Conservation (phyloP, 306 rosid species). For the Delonix regia region DNA sequence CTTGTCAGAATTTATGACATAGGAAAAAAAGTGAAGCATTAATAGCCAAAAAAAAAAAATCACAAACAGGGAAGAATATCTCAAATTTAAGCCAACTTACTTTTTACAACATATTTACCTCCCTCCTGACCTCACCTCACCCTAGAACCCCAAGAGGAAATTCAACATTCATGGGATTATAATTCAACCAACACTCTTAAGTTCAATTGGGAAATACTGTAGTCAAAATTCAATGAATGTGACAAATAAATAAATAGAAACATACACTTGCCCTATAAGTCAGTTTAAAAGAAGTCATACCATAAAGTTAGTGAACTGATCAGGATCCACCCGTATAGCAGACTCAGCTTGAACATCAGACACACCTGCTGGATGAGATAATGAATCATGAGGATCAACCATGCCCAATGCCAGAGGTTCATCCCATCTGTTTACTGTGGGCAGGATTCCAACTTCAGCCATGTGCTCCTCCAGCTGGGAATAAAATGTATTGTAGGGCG, state of each 20-base stretch:
- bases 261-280: constrained; percentile 7
- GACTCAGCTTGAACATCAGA: constrained; percentile 93
- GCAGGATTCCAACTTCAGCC: constrained; percentile 81
- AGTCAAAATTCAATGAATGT: constrained; percentile 20
- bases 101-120: not conserved
- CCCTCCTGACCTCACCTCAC: too few species aligned
- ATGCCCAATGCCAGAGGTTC: constrained; percentile 79
- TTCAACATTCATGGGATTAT: not conserved
- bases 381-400: constrained; percentile 96
- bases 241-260: not conserved
- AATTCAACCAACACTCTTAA: not conserved
- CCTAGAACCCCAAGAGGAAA: too few species aligned
- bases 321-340: constrained; percentile 72
- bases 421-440: constrained; percentile 79
- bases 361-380: constrained; percentile 98
- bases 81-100: not conserved
- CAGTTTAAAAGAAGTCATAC: constrained; percentile 43
- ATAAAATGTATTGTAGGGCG: constrained; percentile 95
- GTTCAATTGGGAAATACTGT: not conserved
- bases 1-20: not conserved
- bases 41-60: not conserved
- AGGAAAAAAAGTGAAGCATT: too few species aligned
- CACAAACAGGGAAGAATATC: not conserved
- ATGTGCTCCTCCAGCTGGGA: constrained; percentile 85
- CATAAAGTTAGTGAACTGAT: constrained; percentile 86